Evolutionary conservation across 2,329 filamentous ascomycete species (phyloP).

Genomic region (Thielaviopsis ethacetica): DNA sequence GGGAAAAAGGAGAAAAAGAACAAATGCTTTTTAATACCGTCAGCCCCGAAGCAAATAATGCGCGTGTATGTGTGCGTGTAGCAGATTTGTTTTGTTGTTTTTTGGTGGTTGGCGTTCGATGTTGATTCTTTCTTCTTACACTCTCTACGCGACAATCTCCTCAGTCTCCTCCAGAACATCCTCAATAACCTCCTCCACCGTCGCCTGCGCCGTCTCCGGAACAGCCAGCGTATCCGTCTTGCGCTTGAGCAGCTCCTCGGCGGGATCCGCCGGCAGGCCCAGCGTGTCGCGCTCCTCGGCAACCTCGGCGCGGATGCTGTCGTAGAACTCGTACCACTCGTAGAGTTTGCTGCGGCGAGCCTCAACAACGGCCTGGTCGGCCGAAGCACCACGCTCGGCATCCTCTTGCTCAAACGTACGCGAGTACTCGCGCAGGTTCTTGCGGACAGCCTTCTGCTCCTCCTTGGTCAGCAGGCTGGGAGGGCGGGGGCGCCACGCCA

Average conservation of each 20-base stretch:
- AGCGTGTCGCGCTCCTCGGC: slow-evolving; percentile 51
- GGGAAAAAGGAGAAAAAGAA: slow-evolving; percentile 2
- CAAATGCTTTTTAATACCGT: slow-evolving; percentile 10
- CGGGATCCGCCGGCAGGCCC: slow-evolving; percentile 49
- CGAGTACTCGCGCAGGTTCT: slow-evolving; percentile 95
- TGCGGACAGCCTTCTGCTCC: slow-evolving; percentile 93
- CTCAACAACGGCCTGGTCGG: slow-evolving; percentile 87
- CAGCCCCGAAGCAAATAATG: slow-evolving; percentile 5
- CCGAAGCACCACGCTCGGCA: slow-evolving; percentile 78
- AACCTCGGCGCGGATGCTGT: slow-evolving; percentile 54
- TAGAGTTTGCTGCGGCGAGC: slow-evolving; percentile 63
- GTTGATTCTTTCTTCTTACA: neutral
- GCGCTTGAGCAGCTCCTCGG: slow-evolving; percentile 43
- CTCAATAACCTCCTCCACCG: slow-evolving; percentile 79
- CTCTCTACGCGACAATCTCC: slow-evolving; percentile 40
- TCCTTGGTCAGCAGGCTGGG: slow-evolving; percentile 85
- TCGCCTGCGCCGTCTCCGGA: slow-evolving; percentile 31
- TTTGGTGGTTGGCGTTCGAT: neutral
- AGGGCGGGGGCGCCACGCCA: slow-evolving; percentile 84
- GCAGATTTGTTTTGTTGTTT: neutral
- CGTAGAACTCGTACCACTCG: slow-evolving; percentile 81
- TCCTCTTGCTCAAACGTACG: slow-evolving; percentile 92
- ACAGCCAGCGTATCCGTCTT: slow-evolving; percentile 41
- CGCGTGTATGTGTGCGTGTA: neutral
- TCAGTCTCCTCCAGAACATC: slow-evolving; percentile 77